Percentiles rank a stretch among this genome's conserved stretches.
Conservation (phyloP, 176 grass and related monocot species). For the Rhynchospora tenuis region DNA sequence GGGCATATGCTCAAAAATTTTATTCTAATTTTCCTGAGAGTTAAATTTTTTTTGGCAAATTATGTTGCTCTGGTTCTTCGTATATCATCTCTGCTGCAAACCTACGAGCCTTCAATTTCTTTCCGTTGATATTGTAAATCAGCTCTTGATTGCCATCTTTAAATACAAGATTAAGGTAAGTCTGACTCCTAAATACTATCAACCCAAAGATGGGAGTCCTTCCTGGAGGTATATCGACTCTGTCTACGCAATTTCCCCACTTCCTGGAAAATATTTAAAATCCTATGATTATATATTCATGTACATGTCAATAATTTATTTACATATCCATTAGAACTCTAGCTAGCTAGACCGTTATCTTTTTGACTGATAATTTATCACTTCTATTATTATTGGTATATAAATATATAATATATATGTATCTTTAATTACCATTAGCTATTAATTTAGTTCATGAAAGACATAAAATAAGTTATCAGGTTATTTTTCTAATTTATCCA, state of each 20-base stretch:
- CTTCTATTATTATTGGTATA: too few relatives aligned
- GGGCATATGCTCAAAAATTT: neutral
- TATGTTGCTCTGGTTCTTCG: too few relatives aligned
- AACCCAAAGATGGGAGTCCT: conserved; percentile 41
- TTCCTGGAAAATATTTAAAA: conserved; percentile 30
- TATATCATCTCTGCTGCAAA: conserved; percentile 27
- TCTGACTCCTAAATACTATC: conserved; percentile 32
- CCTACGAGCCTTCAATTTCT: conserved; percentile 55
- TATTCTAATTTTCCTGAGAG: neutral
- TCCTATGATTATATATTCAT: neutral
- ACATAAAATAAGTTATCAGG: too few relatives aligned
- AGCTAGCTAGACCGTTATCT: too few relatives aligned
- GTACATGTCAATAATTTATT: neutral
- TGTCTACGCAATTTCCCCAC: conserved; percentile 56
- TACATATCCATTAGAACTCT: neutral
- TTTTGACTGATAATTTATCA: too few relatives aligned
- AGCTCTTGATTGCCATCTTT: conserved; percentile 30
- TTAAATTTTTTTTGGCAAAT: neutral
- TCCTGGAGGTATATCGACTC: conserved; percentile 28
- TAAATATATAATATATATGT: too few relatives aligned
- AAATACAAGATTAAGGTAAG: conserved; percentile 28
- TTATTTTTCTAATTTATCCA: too few relatives aligned
- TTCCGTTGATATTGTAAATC: conserved; percentile 53
- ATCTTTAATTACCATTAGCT: neutral
- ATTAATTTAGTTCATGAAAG: too few relatives aligned